Percentiles rank a stretch among this genome's conserved stretches.
phyloP scores from a whole-genome alignment of 78 protist genomes.

The Guillardia theta region DNA sequence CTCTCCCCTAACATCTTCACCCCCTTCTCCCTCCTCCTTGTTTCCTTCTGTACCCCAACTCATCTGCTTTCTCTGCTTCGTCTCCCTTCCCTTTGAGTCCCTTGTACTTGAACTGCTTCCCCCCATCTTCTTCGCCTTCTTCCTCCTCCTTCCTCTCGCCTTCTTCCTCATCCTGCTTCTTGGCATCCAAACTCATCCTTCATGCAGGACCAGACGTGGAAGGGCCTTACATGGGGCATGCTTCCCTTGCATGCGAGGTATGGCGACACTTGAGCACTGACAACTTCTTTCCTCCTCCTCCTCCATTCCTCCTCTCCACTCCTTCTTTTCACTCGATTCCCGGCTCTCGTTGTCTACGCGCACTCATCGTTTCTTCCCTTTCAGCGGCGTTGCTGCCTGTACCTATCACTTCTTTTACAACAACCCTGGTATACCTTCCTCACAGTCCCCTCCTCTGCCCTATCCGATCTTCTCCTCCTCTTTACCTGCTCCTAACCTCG shows the following conservation, averaged over 20 bases:
- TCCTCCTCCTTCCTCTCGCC: too few species aligned
- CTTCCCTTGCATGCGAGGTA: slow-evolving; percentile 47
- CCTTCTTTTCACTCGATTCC: not conserved
- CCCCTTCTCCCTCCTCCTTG: too few species aligned
- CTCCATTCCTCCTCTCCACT: not conserved
- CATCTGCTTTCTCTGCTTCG: too few species aligned
- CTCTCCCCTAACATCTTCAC: too few species aligned
- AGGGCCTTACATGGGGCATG: slow-evolving; percentile 51
- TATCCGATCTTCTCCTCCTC: not conserved
- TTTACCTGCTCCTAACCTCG: not conserved
- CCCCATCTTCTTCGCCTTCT: too few species aligned
- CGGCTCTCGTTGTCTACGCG: not conserved
- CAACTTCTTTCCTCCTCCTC: not conserved
- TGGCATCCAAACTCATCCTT: too few species aligned
- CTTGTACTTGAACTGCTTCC: too few species aligned
- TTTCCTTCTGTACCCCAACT: too few species aligned
- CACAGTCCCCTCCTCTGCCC: not conserved
- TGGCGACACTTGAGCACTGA: not conserved
- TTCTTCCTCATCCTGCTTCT: too few species aligned
- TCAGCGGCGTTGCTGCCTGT: slow-evolving; percentile 49
- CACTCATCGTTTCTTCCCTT: not conserved
- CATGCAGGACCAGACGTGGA: not conserved
- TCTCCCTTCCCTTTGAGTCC: too few species aligned
- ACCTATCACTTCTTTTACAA: slow-evolving; percentile 57
- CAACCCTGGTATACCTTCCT: not conserved